phyloP scores from a whole-genome alignment of 306 rosid genomes.

The Inga leiocalycina region DNA sequence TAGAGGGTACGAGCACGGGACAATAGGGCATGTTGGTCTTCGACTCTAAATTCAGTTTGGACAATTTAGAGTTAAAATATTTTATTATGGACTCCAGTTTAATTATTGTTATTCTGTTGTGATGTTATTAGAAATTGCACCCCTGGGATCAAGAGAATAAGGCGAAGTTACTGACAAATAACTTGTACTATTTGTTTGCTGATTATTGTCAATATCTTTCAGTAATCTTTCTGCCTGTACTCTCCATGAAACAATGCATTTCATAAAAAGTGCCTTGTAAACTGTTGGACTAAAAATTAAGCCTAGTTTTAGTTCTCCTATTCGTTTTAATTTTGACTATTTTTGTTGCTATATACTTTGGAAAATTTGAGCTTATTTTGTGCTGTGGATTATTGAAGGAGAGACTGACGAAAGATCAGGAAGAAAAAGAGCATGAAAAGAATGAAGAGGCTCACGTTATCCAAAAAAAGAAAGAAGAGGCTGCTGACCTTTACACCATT shows the following conservation, averaged over 20 bases:
- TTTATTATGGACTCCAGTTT: no score
- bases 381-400: slow-evolving; percentile 48
- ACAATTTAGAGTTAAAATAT: no score
- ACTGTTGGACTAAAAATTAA: slow-evolving; percentile 5
- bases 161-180: no score
- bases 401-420: slow-evolving; percentile 86
- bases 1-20: no score
- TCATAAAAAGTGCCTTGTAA: background rate
- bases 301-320: slow-evolving; percentile 7
- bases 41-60: no score
- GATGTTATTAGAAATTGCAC: no score
- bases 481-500: slow-evolving; percentile 47
- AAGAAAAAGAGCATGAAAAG: slow-evolving; percentile 81
- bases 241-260: slow-evolving; percentile 5
- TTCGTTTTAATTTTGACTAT: background rate
- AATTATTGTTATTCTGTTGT: no score
- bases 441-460: background rate
- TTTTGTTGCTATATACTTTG: slow-evolving; percentile 20
- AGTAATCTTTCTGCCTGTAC: background rate
- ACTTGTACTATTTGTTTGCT: background rate
- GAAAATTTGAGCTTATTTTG: slow-evolving; percentile 24
- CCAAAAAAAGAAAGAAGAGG: slow-evolving; percentile 31
- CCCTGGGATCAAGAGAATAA: no score
- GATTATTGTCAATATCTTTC: slow-evolving; percentile 2
- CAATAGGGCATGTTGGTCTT: no score